Conservation (phyloP, 2,329 filamentous ascomycete genomes). For the Neobulgaria alba region DNA sequence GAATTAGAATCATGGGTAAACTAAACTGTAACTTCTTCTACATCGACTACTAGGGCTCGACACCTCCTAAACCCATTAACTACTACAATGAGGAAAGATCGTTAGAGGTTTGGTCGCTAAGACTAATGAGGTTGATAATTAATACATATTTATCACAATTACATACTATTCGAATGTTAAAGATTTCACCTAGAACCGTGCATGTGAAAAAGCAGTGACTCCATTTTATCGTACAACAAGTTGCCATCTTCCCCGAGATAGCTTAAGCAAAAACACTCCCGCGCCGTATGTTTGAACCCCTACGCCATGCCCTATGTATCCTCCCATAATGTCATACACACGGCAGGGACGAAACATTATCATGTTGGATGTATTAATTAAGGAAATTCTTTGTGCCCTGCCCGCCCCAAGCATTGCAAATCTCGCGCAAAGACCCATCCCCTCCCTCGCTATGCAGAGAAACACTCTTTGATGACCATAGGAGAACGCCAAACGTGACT, state of each 20-base stretch:
- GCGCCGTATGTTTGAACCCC: conserved; percentile 25
- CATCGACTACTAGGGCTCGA: no score
- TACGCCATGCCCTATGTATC: conserved; percentile 19
- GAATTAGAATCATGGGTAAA: no score
- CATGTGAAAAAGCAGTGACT: conserved; percentile 11
- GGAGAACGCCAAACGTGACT: conserved; percentile 27
- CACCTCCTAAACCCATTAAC: no score
- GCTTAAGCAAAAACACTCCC: conserved; percentile 23
- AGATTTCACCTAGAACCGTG: no score
- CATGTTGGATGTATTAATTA: conserved; percentile 28
- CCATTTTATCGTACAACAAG: conserved; percentile 27
- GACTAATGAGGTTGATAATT: no score
- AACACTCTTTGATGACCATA: conserved; percentile 24
- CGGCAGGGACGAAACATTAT: conserved; percentile 25
- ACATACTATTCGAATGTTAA: no score
- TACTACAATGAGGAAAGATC: no score
- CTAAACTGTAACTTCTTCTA: no score
- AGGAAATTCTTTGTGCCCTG: conserved; percentile 17
- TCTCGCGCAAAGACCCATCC: conserved; percentile 25
- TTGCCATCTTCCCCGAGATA: conserved; percentile 11
- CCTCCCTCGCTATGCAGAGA: conserved; percentile 31
- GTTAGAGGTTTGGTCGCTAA: no score
- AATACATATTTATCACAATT: no score
- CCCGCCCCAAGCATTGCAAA: conserved; percentile 20
- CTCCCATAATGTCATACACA: conserved; percentile 17